Evolutionary conservation across 495 filamentous ascomycete genomes (phyloP).

Genomic region (Elaphomyces granulatus): DNA sequence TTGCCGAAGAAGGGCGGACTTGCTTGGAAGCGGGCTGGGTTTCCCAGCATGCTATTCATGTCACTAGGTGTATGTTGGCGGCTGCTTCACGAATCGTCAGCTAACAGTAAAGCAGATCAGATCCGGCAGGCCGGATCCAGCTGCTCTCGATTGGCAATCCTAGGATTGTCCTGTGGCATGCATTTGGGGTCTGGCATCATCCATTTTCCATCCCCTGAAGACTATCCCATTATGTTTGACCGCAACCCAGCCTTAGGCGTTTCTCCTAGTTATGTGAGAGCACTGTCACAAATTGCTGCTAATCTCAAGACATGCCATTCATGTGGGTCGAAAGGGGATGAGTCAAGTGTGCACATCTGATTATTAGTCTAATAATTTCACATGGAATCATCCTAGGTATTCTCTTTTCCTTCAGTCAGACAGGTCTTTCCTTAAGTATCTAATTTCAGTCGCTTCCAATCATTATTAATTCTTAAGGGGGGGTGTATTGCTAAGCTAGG

Average conservation of each 20-base stretch:
- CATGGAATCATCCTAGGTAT: no score
- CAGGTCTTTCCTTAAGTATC: no score
- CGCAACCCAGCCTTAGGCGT: constrained; percentile 82
- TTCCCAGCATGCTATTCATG: constrained; percentile 80
- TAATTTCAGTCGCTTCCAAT: no score
- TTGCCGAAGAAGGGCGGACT: constrained; percentile 74
- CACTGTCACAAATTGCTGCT: constrained; percentile 54
- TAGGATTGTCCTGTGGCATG: constrained; percentile 91
- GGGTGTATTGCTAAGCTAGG: no score
- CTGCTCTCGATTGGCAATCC: constrained; percentile 64
- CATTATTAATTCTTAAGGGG: no score
- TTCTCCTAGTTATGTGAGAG: constrained; percentile 59
- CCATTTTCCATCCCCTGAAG: constrained; percentile 85
- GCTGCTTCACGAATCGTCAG: neutral
- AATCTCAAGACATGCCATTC: constrained; percentile 11
- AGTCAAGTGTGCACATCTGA: constrained; percentile 30
- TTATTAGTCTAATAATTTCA: constrained; percentile 1
- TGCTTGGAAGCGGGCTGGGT: constrained; percentile 90
- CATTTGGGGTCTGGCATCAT: constrained; percentile 85
- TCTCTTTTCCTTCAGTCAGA: neutral
- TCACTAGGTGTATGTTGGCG: constrained; percentile 62
- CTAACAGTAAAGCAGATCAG: constrained; percentile 35
- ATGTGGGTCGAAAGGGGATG: constrained; percentile 23
- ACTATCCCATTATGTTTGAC: constrained; percentile 89
- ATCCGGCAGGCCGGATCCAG: constrained; percentile 69